A percentile compares a stretch with the other conserved stretches of the same genome.
These are phyloP conservation scores for Ophiocordyceps australis DNA, from an alignment of 2,329 filamentous ascomycete species.

Conservation along the genomic window DNA sequence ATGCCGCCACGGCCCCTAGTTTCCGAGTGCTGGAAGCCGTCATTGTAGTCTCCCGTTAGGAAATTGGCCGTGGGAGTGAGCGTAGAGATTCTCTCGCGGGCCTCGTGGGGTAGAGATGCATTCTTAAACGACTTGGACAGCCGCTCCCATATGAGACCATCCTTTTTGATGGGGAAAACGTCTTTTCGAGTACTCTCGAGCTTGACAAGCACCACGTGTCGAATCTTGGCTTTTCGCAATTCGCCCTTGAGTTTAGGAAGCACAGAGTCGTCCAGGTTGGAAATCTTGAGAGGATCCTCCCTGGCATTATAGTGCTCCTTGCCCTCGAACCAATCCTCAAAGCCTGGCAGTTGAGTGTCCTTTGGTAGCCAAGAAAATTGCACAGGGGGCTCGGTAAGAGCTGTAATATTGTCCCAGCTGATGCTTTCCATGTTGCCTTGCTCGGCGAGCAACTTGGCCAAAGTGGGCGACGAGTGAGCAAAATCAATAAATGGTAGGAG, in stretches of 20 bases:
- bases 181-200: conserved; percentile 25
- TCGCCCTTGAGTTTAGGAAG: conserved; percentile 8
- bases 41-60: conserved; percentile 14
- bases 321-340: conserved; percentile 10
- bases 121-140: conserved; percentile 13
- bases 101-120: conserved; percentile 12
- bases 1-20: conserved; percentile 16
- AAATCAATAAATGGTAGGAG: conserved; percentile 16
- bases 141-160: conserved; percentile 17
- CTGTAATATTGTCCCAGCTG: conserved; percentile 9
- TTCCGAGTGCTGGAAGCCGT: conserved; percentile 12
- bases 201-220: conserved; percentile 21
- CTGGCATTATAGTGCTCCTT: conserved; percentile 14
- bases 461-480: conserved; percentile 10
- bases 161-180: conserved; percentile 23
- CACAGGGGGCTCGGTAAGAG: conserved; percentile 6
- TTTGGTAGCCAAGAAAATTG: conserved; percentile 9
- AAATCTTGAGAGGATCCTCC: conserved; percentile 19
- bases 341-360: conserved; percentile 5
- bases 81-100: conserved; percentile 9
- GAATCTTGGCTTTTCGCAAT: conserved; percentile 14
- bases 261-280: conserved; percentile 17
- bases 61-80: conserved; percentile 13
- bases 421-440: conserved; percentile 10
- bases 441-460: conserved; percentile 7